A percentile compares a stretch with the other conserved stretches of the same genome.
Evolutionary conservation across 2,329 filamentous ascomycete genomes (phyloP).

Genomic region (Lecanicillium sp.): DNA sequence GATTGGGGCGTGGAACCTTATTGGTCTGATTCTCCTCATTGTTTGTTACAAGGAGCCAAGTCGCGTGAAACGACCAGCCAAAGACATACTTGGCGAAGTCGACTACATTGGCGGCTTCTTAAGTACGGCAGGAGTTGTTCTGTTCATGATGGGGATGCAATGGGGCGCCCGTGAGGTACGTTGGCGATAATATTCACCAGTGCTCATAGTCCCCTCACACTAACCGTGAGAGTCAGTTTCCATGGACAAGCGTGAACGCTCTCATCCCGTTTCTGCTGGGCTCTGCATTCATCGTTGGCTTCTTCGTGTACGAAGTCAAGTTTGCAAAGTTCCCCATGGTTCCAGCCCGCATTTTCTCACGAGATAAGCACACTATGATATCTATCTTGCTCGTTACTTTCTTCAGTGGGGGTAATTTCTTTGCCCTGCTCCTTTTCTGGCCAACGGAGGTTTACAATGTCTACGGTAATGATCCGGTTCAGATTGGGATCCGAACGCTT

Average conservation of each 20-base stretch:
- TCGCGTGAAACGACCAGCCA: not conserved
- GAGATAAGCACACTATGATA: not conserved
- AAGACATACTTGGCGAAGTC: not conserved
- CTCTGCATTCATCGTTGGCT: not conserved
- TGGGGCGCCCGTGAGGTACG: constrained; percentile 1
- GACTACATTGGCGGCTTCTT: not conserved
- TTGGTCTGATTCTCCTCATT: not conserved
- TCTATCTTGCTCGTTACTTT: constrained; percentile 42
- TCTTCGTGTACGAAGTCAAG: not conserved
- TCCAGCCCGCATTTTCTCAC: not conserved
- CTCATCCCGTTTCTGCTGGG: not conserved
- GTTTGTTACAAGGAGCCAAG: not conserved
- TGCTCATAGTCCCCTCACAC: not conserved
- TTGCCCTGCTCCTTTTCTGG: constrained; percentile 51
- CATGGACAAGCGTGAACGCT: not conserved
- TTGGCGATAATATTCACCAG: not conserved
- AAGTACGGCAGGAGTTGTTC: not conserved
- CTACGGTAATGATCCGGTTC: constrained; percentile 55
- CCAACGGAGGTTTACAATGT: constrained; percentile 57
- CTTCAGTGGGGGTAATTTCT: constrained; percentile 51
- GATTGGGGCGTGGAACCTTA: not conserved
- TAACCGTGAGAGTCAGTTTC: not conserved
- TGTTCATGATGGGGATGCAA: constrained; percentile 1
- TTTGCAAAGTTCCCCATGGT: not conserved
- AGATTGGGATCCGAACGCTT: constrained; percentile 55